phyloP scores from a whole-genome alignment of 371 early-diverging fungal genomes.

The Circinella umbellata region DNA sequence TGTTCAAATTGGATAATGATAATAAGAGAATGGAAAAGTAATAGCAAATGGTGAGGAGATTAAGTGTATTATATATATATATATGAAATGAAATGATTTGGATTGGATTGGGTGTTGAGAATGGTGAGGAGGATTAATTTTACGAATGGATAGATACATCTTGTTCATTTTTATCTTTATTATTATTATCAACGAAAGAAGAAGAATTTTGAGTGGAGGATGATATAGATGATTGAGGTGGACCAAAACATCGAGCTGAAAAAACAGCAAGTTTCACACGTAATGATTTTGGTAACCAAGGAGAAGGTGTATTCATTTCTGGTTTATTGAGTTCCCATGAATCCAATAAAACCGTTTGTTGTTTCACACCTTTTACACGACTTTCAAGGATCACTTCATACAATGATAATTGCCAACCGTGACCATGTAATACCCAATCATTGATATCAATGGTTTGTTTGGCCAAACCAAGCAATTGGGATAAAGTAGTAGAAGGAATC shows the following conservation, averaged over 20 bases:
- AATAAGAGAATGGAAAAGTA: neutral
- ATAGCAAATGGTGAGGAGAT: no score
- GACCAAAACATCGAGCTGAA: conserved; percentile 3
- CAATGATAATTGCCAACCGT: conserved; percentile 21
- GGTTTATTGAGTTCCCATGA: neutral
- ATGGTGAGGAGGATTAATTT: no score
- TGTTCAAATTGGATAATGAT: neutral
- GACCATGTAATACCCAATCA: conserved; percentile 2
- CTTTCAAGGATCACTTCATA: conserved; percentile 28
- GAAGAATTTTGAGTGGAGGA: neutral
- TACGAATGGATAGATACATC: no score
- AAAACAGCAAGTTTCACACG: conserved; percentile 9
- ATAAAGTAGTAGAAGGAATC: neutral
- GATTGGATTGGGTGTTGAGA: no score
- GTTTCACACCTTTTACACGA: conserved; percentile 17
- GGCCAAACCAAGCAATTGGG: conserved; percentile 8
- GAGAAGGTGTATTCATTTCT: neutral
- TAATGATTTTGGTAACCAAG: conserved; percentile 4
- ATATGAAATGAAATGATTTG: no score
- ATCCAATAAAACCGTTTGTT: conserved; percentile 1
- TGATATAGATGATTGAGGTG: neutral
- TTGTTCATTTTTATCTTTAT: no score
- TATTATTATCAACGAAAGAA: no score
- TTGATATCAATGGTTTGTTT: conserved; percentile 13
- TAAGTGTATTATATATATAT: no score